Base-by-base conservation (phyloP, 1,139 yeast species). In the Hansenula lynferdii region DNA sequence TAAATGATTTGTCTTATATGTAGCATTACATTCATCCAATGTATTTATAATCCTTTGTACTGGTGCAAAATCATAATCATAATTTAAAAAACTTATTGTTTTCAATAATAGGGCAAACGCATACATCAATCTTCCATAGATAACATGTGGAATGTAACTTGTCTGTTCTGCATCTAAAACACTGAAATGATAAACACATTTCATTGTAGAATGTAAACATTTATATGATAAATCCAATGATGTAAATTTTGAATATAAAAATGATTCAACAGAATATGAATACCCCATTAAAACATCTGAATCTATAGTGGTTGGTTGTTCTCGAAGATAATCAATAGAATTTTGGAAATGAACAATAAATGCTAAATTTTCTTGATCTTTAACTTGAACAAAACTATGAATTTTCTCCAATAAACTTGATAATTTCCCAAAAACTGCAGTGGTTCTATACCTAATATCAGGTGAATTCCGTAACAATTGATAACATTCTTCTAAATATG, bases 241-340 rank as follows among this genome's bases (percentile, higher is more conserved):
- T 77, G 78, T 54, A 81, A 94, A 57, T 6, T 84, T 80, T 51
- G 87, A 94, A 53, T 83, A 84, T 16, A 86, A 61, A 53, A 78
- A 83, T 0, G 92, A 90, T 49, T 83, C 86, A 12, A 84, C 79
- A 0, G 92, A 74, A 48, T 74, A 75, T 48, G 69, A 73, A 57
- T 72, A 80, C 0, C 53, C 55, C 12, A 42, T 41, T 19, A 47
- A 15, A 1, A 44, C 45, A 31, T 48, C 50, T 15, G 45, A 47
- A 20, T 48, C 50, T 2, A 43, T 18, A 3, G 52, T 43, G 9
- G 48, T 50, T 2, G 45, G 31, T 17, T 47, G 42, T 3, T 41
- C 45, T 32, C 42, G 49, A 27, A 77, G 56, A 2, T 48, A 47
- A 25, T 63, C 61, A 38, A 80, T 60, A 38, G 64, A 64, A 30